These are phyloP conservation scores for Colletotrichum sansevieriae DNA, from an alignment of 2,329 filamentous ascomycete genomes.

Conservation along the genomic window DNA sequence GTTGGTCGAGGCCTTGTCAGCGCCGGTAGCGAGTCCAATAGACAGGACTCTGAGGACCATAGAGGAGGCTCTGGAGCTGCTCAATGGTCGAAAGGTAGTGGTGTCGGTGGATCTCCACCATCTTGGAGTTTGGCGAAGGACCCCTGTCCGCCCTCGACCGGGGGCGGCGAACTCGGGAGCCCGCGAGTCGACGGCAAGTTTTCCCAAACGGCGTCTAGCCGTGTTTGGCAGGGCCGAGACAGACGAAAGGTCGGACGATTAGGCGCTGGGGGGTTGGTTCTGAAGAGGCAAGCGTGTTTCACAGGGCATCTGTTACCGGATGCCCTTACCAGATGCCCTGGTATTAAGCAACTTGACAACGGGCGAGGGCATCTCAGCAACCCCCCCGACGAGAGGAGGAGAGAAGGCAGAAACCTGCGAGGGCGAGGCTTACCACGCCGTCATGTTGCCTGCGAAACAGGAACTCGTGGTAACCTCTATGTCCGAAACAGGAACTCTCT, in stretches of 20 bases:
- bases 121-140: slow-evolving; percentile 22
- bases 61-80: slow-evolving; percentile 6
- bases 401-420: neutral
- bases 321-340: slow-evolving; percentile 33
- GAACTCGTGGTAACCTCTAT: neutral
- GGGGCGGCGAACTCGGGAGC: slow-evolving; percentile 10
- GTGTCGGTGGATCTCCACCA: slow-evolving; percentile 11
- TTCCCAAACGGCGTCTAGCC: slow-evolving; percentile 36
- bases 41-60: neutral
- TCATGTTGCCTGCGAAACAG: slow-evolving; percentile 15
- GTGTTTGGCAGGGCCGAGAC: slow-evolving; percentile 38
- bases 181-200: slow-evolving; percentile 19
- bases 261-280: slow-evolving; percentile 27
- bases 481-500: slow-evolving; percentile 7
- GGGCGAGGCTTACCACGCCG: slow-evolving; percentile 9
- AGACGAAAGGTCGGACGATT: slow-evolving; percentile 38
- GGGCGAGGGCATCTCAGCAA: slow-evolving; percentile 10
- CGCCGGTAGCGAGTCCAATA: slow-evolving; percentile 26
- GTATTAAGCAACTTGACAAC: slow-evolving; percentile 31
- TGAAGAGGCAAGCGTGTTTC: slow-evolving; percentile 37
- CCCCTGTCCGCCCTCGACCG: slow-evolving; percentile 4
- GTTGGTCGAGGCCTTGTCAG: slow-evolving; percentile 32
- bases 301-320: too few species aligned
- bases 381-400: neutral
- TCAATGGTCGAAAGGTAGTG: slow-evolving; percentile 2